phyloP scores from a whole-genome alignment of 2,329 filamentous ascomycete genomes.

The Alternaria conjuncta region DNA sequence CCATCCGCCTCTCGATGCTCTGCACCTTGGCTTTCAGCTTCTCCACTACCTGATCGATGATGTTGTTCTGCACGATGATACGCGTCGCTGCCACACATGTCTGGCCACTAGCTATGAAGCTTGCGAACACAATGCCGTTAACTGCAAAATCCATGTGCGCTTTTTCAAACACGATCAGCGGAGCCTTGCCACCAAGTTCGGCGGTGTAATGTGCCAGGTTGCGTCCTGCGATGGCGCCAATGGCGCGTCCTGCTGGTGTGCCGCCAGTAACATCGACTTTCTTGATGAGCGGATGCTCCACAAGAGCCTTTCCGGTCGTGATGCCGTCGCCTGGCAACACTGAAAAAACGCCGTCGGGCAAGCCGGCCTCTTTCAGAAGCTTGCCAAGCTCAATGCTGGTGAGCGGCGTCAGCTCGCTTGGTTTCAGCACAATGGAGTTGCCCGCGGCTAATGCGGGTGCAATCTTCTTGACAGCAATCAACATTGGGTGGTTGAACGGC shows the following conservation, averaged over 20 bases:
- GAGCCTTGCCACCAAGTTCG: slow-evolving; percentile 48
- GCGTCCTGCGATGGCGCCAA: slow-evolving; percentile 44
- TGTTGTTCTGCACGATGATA: slow-evolving; percentile 57
- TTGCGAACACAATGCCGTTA: slow-evolving; percentile 49
- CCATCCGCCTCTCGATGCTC: slow-evolving; percentile 62
- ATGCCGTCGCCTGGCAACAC: slow-evolving; percentile 43
- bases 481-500: slow-evolving; percentile 50
- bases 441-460: slow-evolving; percentile 47
- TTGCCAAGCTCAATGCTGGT: slow-evolving; percentile 46
- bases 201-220: slow-evolving; percentile 48
- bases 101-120: slow-evolving; percentile 62
- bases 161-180: slow-evolving; percentile 47
- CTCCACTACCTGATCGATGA: slow-evolving; percentile 50
- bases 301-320: slow-evolving; percentile 45
- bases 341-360: slow-evolving; percentile 48
- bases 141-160: slow-evolving; percentile 47
- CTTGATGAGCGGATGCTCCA: slow-evolving; percentile 44
- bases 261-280: slow-evolving; percentile 50
- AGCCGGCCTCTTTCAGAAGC: slow-evolving; percentile 45
- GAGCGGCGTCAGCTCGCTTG: slow-evolving; percentile 47
- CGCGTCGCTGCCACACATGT: slow-evolving; percentile 64
- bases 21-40: slow-evolving; percentile 54
- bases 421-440: slow-evolving; percentile 47
- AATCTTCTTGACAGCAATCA: slow-evolving; percentile 51
- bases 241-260: slow-evolving; percentile 45